Evolutionary conservation across 129 eudicot species (phyloP), one percentile per base, ranked within the genome.

Genomic region (Solidago caesia): DNA sequence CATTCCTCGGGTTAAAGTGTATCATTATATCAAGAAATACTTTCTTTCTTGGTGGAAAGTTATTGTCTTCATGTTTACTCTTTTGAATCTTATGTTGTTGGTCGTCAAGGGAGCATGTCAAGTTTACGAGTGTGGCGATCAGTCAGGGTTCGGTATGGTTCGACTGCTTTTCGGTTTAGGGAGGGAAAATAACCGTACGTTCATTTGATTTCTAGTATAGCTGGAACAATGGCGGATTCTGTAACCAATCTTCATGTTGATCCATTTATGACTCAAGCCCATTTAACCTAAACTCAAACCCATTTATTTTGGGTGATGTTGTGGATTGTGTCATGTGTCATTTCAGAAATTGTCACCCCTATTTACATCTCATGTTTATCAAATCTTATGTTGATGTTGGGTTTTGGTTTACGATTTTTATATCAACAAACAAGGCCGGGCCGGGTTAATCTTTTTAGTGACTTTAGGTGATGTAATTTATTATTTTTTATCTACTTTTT

Each of bases 1-100:
- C 57, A 71, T 75, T 66, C 80, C 80, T 1, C 52, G 78, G 76
- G 84, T 81, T 44, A 81, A 81, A 14, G 80, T 77, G 44, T 69
- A 69, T 70, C 67, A 55, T 53, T 81, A 75, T 12, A 12, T 81
- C 53, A 81, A 75, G 80, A 81, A 81, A 47, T 64, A 81, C 45
- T 33, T 81, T 75, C 68, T 74, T 29, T 72, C 77, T 16, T 75
- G 80, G 76, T 81, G 80, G 84, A 81, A 81, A 63, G 59, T 53
- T 52, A 75, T 81, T 4, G 83, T 53, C 44, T 39, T 79, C 47
- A 13, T 53, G 74, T 79, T 79, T 46, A 79, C 74, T 44, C 74
- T 79, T 72, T 16, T 79, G 62, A 79, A 79, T 67, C 25, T 79
- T 7, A 65, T 41, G 78, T 65, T 79, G 62, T 79, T 79, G 63